Evolutionary conservation across 768 basidiomycete species (phyloP).

Genomic region (Phylloporus sp.): DNA sequence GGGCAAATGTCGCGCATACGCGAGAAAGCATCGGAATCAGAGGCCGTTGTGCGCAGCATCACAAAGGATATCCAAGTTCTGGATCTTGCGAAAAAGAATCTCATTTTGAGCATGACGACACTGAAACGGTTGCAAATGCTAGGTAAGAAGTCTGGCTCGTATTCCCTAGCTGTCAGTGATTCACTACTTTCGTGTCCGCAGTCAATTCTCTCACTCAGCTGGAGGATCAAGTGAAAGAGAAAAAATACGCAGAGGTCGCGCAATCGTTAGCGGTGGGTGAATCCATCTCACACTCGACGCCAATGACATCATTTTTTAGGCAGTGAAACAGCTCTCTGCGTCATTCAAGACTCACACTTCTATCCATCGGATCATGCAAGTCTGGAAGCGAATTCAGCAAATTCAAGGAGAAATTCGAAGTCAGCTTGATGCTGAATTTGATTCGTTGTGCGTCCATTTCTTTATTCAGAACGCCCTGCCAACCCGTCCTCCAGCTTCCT

Average conservation of each 20-base stretch:
- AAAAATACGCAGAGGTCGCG: slow-evolving; percentile 77
- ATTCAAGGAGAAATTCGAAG: slow-evolving; percentile 77
- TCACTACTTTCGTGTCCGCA: slow-evolving; percentile 28
- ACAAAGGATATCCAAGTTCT: slow-evolving; percentile 95
- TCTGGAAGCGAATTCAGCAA: slow-evolving; percentile 77
- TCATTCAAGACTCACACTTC: slow-evolving; percentile 77
- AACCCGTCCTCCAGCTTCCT: slow-evolving; percentile 53
- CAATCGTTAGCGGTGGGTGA: slow-evolving; percentile 69
- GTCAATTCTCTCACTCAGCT: slow-evolving; percentile 81
- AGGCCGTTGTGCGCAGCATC: slow-evolving; percentile 91
- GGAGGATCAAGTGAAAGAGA: slow-evolving; percentile 71
- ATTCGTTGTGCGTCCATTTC: slow-evolving; percentile 69
- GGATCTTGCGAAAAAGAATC: slow-evolving; percentile 90
- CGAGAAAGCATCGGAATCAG: slow-evolving; percentile 95
- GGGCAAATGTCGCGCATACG: slow-evolving; percentile 94
- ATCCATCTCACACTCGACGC: slow-evolving; percentile 13
- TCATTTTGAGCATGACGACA: slow-evolving; percentile 84
- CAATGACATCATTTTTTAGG: slow-evolving; percentile 40
- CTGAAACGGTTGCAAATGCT: slow-evolving; percentile 92
- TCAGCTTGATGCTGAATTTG: slow-evolving; percentile 86
- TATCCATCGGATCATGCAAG: slow-evolving; percentile 68
- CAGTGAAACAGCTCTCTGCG: slow-evolving; percentile 78
- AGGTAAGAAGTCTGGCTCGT: slow-evolving; percentile 45
- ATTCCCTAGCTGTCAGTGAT: neutral
- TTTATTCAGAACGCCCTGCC: neutral